Conservation (phyloP, 352 stramenopile genomes). For the Phytophthora chlamydospora region DNA sequence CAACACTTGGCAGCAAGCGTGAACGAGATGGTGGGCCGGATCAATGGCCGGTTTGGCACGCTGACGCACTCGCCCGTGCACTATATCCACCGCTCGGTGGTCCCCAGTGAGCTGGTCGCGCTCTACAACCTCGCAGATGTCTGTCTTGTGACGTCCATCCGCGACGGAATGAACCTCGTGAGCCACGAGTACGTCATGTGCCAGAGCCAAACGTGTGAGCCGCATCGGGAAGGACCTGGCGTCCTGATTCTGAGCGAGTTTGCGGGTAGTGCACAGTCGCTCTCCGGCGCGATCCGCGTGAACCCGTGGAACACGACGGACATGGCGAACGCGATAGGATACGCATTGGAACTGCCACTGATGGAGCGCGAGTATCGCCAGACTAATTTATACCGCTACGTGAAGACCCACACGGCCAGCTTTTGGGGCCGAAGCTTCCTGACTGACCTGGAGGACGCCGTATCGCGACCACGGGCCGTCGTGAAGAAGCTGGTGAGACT, state of each 20-base stretch:
- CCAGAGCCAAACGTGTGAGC: conserved; percentile 69
- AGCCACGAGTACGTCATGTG: conserved; percentile 91
- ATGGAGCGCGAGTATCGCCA: conserved; percentile 88
- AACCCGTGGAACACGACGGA: conserved; percentile 91
- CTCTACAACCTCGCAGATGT: conserved; percentile 92
- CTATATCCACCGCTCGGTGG: conserved; percentile 86
- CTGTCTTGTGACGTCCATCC: conserved; percentile 89
- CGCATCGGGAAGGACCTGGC: conserved; percentile 67
- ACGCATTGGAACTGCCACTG: conserved; percentile 76
- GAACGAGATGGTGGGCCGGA: conserved; percentile 89
- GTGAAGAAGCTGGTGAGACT: conserved; percentile 57
- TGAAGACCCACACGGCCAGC: conserved; percentile 85
- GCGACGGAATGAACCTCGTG: conserved; percentile 92
- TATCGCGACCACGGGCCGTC: conserved; percentile 41
- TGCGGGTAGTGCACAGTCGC: conserved; percentile 85
- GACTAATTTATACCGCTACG: conserved; percentile 87
- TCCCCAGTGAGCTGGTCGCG: conserved; percentile 85
- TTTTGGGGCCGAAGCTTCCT: conserved; percentile 89
- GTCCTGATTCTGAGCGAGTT: conserved; percentile 91
- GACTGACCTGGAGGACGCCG: conserved; percentile 65
- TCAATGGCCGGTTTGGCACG: conserved; percentile 88
- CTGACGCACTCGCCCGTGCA: conserved; percentile 88
- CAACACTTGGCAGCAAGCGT: conserved; percentile 81
- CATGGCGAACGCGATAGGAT: conserved; percentile 70
- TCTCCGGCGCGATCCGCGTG: conserved; percentile 88